phyloP scores from a whole-genome alignment of 2,329 filamentous ascomycete species.

The Aspergillus brunneoviolaceus region DNA sequence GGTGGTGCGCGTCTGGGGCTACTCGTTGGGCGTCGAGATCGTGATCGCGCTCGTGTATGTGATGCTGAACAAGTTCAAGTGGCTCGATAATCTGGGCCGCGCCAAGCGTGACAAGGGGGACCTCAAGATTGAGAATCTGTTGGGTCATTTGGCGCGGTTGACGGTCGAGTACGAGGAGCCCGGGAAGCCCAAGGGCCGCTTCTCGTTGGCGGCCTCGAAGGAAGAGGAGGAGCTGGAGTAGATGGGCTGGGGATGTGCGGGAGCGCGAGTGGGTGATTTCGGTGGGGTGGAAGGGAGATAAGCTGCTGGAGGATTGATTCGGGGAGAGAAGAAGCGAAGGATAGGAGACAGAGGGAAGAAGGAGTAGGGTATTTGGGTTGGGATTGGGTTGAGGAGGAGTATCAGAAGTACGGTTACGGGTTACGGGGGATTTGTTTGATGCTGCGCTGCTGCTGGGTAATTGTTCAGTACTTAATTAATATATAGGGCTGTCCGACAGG shows the following conservation, averaged over 20 bases:
- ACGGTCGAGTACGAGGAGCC: constrained; percentile 52
- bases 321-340: neutral
- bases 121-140: constrained; percentile 52
- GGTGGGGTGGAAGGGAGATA: neutral
- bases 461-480: neutral
- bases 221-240: constrained; percentile 48
- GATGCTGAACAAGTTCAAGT: constrained; percentile 45
- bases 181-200: constrained; percentile 45
- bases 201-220: constrained; percentile 43
- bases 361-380: neutral
- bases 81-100: constrained; percentile 50
- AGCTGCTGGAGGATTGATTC: neutral
- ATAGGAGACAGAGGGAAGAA: neutral
- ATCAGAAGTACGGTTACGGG: neutral
- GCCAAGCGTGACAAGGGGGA: constrained; percentile 49
- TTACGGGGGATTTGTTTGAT: neutral
- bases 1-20: constrained; percentile 53
- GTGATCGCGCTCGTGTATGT: constrained; percentile 54
- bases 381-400: neutral
- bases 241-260: neutral
- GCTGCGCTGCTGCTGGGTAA: neutral
- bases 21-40: constrained; percentile 52
- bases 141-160: constrained; percentile 50
- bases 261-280: neutral
- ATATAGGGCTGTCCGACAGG: neutral